Conservation (phyloP, 345 rosid species). For the Salix suchowensis region DNA sequence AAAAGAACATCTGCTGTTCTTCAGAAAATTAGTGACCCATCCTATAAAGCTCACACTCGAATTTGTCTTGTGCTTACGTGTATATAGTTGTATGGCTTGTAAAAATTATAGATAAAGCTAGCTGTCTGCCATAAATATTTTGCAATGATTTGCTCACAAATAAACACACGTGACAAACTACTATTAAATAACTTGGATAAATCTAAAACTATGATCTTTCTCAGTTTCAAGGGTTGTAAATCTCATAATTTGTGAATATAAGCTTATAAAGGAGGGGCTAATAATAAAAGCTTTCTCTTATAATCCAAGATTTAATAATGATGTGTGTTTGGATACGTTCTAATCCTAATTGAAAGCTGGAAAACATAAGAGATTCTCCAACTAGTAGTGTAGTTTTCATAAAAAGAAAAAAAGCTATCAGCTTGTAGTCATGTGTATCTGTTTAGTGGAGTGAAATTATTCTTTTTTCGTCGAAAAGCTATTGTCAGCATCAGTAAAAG, state of each 20-base stretch:
- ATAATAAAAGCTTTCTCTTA: too few species aligned
- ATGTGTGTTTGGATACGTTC: too few species aligned
- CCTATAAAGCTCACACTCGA: neutral
- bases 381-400: neutral
- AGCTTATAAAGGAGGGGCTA: too few species aligned
- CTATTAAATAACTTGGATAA: too few species aligned
- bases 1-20: neutral
- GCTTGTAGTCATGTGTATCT: neutral
- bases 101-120: neutral
- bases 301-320: too few species aligned
- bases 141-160: too few species aligned
- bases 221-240: too few species aligned
- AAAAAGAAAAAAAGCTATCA: neutral
- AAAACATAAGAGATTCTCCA: neutral
- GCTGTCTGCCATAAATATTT: neutral
- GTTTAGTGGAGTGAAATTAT: neutral
- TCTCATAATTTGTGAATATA: too few species aligned
- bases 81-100: too few species aligned
- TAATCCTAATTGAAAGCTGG: too few species aligned
- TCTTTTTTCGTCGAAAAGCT: neutral
- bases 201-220: too few species aligned
- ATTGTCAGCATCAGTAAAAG: neutral
- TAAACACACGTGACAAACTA: too few species aligned
- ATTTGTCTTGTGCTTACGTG: neutral
- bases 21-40: neutral